Conservation (phyloP, 1,139 yeast genomes). For the Geotrichum europaeum region DNA sequence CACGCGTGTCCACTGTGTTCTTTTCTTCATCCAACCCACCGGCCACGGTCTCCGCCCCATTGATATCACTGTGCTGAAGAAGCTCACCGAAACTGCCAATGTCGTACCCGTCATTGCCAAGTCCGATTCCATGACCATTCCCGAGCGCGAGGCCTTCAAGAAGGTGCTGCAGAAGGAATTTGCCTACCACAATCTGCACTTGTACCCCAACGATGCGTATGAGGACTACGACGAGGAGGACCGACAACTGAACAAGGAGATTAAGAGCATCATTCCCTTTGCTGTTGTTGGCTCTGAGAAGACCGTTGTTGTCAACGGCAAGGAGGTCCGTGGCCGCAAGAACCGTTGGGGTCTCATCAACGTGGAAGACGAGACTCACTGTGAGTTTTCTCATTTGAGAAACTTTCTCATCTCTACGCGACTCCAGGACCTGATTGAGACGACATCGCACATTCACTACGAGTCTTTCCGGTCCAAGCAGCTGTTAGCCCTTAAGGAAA, state of each 20-base stretch:
- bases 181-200: constrained; percentile 60
- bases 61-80: constrained; percentile 77
- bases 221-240: constrained; percentile 64
- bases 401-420: constrained; percentile 94
- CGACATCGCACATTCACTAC: constrained; percentile 83
- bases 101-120: constrained; percentile 95
- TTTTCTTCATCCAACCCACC: constrained; percentile 87
- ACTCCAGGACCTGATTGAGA: constrained; percentile 90
- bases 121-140: constrained; percentile 80
- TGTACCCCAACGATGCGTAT: constrained; percentile 85
- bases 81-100: constrained; percentile 83
- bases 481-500: constrained; percentile 88
- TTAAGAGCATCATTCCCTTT: constrained; percentile 69
- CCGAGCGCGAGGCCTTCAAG: constrained; percentile 76
- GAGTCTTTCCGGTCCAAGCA: constrained; percentile 93
- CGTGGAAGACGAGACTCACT: constrained; percentile 85
- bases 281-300: constrained; percentile 93
- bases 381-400: constrained; percentile 90
- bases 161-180: constrained; percentile 68
- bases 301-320: constrained; percentile 61
- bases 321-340: constrained; percentile 79
- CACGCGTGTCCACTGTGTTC: constrained; percentile 90
- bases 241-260: constrained; percentile 35
- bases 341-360: constrained; percentile 89
- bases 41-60: constrained; percentile 72